A percentile compares a stretch with the other conserved stretches of the same genome.
These are phyloP conservation scores for Otatea glauca DNA, from an alignment of 176 grass and related monocot genomes.

Conservation along the genomic window DNA sequence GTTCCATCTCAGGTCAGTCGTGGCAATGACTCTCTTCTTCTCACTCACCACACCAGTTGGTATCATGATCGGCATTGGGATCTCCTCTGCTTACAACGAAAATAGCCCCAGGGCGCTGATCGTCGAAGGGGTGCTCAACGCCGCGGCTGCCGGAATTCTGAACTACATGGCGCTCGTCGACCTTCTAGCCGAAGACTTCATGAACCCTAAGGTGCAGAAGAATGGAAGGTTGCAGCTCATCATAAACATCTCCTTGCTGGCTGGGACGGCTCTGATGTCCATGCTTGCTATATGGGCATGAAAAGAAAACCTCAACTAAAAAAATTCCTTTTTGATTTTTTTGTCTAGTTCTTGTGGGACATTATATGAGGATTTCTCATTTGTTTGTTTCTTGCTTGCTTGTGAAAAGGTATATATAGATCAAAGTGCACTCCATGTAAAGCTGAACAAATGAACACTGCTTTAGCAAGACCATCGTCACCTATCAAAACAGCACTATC, in stretches of 20 bases:
- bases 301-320: not conserved
- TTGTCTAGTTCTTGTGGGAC: not conserved
- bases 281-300: slow-evolving; percentile 75
- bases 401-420: not conserved
- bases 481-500: not conserved
- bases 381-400: not conserved
- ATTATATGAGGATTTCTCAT: not conserved
- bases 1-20: slow-evolving; percentile 38
- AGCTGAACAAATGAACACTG: no score
- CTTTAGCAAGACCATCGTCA: no score
- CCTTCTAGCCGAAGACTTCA: no score
- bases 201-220: slow-evolving; percentile 65
- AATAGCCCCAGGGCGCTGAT: slow-evolving; percentile 66
- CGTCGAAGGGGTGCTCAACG: slow-evolving; percentile 63
- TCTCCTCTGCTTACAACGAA: slow-evolving; percentile 66
- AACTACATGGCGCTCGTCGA: no score
- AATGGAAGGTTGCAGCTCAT: slow-evolving; percentile 41
- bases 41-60: slow-evolving; percentile 70
- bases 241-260: slow-evolving; percentile 44
- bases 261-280: slow-evolving; percentile 64
- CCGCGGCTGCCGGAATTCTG: no score
- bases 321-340: not conserved
- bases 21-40: slow-evolving; percentile 63
- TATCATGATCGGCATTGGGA: slow-evolving; percentile 64
- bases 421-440: not conserved